Evolutionary conservation across 2,329 filamentous ascomycete genomes (phyloP).

Genomic region (Neurospora sp.): DNA sequence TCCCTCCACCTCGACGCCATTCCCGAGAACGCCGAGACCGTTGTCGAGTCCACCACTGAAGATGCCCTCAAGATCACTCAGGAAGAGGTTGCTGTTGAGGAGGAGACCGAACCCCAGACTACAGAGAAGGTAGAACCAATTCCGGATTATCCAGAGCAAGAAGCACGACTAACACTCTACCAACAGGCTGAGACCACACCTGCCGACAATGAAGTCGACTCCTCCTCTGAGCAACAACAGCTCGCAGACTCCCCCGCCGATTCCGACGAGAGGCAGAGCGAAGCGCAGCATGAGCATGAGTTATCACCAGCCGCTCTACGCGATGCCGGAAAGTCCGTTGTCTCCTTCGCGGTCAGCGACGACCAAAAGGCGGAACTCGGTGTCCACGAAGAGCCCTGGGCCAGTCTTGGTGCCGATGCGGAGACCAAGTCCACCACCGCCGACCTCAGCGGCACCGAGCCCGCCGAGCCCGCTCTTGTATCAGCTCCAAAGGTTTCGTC

Average conservation of each 20-base stretch:
- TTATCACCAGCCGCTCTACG: neutral
- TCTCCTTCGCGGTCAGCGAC: conserved; percentile 1
- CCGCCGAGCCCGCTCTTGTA: conserved; percentile 2
- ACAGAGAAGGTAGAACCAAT: conserved; percentile 17
- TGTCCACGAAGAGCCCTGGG: neutral
- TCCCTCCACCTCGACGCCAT: neutral
- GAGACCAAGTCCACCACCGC: conserved; percentile 2
- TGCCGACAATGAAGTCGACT: conserved; percentile 1
- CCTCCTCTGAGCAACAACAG: conserved; percentile 1
- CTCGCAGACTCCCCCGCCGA: conserved; percentile 5
- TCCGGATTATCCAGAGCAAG: conserved; percentile 4
- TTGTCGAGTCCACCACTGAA: conserved; percentile 2
- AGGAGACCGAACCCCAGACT: conserved; percentile 4
- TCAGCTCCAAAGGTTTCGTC: conserved; percentile 1
- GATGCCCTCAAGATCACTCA: neutral
- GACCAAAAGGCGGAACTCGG: conserved; percentile 1
- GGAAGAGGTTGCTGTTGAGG: conserved; percentile 2
- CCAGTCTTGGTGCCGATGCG: neutral
- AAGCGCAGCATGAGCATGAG: neutral
- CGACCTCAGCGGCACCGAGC: neutral
- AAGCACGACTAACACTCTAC: conserved; percentile 12
- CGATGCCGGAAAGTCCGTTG: conserved; percentile 2
- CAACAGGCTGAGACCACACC: conserved; percentile 4
- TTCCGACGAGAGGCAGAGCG: neutral
- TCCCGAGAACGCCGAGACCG: neutral